Conservation (phyloP, 192 early-diverging fungal genomes). For the Phlyctochytrium arcticum region DNA sequence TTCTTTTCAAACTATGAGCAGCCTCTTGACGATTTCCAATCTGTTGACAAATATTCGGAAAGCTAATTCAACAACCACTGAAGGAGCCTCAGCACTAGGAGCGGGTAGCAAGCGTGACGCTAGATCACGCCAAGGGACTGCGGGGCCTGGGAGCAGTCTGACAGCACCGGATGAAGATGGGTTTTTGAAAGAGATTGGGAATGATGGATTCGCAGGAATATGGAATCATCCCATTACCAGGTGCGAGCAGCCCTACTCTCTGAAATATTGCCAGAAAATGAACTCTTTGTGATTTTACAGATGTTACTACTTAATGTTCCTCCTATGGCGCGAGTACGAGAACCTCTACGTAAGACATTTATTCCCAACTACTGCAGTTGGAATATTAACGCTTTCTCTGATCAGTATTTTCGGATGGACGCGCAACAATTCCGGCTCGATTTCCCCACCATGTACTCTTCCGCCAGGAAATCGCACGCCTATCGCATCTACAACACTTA, state of each 20-base stretch:
- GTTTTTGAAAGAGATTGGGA: conserved; percentile 29
- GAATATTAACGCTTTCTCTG: not conserved
- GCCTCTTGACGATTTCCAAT: conserved; percentile 15
- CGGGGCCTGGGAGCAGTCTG: not conserved
- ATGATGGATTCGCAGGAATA: conserved; percentile 35
- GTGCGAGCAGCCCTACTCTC: conserved; percentile 17
- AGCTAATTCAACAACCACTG: too few species aligned
- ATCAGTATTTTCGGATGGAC: conserved; percentile 42
- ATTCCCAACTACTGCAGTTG: not conserved
- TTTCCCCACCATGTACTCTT: conserved; percentile 22
- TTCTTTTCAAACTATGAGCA: conserved; percentile 22
- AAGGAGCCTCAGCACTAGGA: not conserved
- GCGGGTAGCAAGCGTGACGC: not conserved
- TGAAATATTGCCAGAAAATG: not conserved
- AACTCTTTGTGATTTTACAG: conserved; percentile 17
- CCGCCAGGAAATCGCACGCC: conserved; percentile 27
- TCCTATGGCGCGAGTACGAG: conserved; percentile 28
- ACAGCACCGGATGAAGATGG: conserved; percentile 11
- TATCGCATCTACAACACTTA: conserved; percentile 38
- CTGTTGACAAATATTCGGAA: conserved; percentile 18
- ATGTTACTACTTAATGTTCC: conserved; percentile 48
- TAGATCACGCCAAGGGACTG: not conserved
- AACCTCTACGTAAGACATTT: conserved; percentile 31
- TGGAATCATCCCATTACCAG: conserved; percentile 49
- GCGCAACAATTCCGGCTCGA: conserved; percentile 30